Evolutionary conservation across 768 basidiomycete genomes (phyloP).

Genomic region (Coprinellus micaceus): DNA sequence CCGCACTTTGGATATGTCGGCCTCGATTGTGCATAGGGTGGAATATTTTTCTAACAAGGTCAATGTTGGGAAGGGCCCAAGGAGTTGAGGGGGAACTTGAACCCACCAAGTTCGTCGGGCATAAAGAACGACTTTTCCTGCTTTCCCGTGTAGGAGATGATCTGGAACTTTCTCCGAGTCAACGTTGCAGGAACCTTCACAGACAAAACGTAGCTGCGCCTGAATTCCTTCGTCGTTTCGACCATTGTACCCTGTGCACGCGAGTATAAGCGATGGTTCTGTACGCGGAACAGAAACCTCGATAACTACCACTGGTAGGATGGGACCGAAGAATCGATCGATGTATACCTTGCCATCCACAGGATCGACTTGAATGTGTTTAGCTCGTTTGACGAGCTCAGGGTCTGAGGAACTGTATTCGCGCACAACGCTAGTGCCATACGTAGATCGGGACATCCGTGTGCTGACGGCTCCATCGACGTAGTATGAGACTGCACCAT

Average conservation of each 20-base stretch:
- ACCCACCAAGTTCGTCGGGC: slow-evolving; percentile 18
- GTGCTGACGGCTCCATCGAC: slow-evolving; percentile 21
- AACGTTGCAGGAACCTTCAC: too few species aligned
- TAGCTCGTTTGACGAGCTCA: slow-evolving; percentile 15
- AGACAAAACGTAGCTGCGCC: slow-evolving; percentile 4
- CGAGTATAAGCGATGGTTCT: too few species aligned
- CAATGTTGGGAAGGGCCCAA: too few species aligned
- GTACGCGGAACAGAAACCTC: background rate
- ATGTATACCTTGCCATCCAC: background rate
- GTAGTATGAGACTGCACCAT: slow-evolving; percentile 26
- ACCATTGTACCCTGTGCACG: slow-evolving; percentile 17
- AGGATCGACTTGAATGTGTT: slow-evolving; percentile 9
- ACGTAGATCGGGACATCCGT: slow-evolving; percentile 23
- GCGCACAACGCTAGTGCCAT: slow-evolving; percentile 16
- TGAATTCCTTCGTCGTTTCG: slow-evolving; percentile 15
- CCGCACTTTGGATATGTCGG: background rate
- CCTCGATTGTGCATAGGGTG: background rate
- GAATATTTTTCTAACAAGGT: too few species aligned
- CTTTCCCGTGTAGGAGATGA: background rate
- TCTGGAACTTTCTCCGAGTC: too few species aligned
- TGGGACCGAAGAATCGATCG: slow-evolving; percentile 1
- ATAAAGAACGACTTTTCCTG: slow-evolving; percentile 8
- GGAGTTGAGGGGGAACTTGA: too few species aligned
- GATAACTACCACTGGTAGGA: slow-evolving; percentile 5
- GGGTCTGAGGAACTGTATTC: slow-evolving; percentile 11